Base-by-base conservation (phyloP, 1,284 basidiomycete species). In the Tilletiopsis washingtonensis region DNA sequence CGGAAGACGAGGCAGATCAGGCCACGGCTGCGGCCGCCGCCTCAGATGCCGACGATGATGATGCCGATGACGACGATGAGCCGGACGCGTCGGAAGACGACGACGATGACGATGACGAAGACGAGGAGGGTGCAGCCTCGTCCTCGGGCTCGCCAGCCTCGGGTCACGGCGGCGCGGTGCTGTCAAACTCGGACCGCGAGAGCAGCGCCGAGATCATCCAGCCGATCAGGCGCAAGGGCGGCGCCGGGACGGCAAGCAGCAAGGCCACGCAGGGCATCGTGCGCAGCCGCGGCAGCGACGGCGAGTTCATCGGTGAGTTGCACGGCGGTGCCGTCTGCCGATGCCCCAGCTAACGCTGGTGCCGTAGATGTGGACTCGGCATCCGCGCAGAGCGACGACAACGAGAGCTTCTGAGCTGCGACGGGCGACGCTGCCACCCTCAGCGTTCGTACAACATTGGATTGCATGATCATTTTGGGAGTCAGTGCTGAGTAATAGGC, bases 361-460 rank as follows among this genome's bases (percentile, higher is more conserved):
- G 24, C 15, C 19, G 24, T 23, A 45, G 43, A 27, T 6, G 42
- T 36, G 5, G 49, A 51, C 25, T 49, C 49, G 17, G 49, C 44
- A 25, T 51, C 49, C 6, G 27, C 23, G 17, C 45, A 49, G 20
- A 49, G 47, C 21, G 49, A 49, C 19, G 21, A 25, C 25, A 40
- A 50, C 17, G 48, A 50, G 27, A 27, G 34, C 21, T 51, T 51
- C 38, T 51, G 26, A 51, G 4, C 39, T n/a, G n/a, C 29, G 29
- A 34, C 9, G 9, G n/a, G 9, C 9, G n/a, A 34, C 9, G 29
- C n/a, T 34, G 29, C 29, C 29, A 9, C 29, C 29, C 29, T 34
- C 29, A 9, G 29, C 29, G 9, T n/a, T 34, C 29, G n/a, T n/a
- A n/a, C n/a, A n/a, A n/a, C n/a, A n/a, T n/a, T n/a, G n/a, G n/a